Evolutionary conservation across 164 flowering plant species (phyloP).

Genomic region (Vitis amurensis): DNA sequence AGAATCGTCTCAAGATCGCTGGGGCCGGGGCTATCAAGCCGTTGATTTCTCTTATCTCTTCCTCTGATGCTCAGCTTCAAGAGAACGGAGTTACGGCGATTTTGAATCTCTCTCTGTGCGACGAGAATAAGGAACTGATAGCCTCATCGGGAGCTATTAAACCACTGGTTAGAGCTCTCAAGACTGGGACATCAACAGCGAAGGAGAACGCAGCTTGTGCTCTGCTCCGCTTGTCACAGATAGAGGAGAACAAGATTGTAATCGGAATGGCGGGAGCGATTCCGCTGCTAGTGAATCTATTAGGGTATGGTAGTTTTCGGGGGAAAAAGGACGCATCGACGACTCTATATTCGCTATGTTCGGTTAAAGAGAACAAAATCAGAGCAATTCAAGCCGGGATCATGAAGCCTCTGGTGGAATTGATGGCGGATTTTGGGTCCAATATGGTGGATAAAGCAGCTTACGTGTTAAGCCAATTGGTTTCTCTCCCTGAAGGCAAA

Average conservation of each 20-base stretch:
- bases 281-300: conserved; percentile 59
- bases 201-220: conserved; percentile 93
- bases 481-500: conserved; percentile 50
- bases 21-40: conserved; percentile 69
- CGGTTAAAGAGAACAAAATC: conserved; percentile 69
- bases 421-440: conserved; percentile 81
- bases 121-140: conserved; percentile 68
- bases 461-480: conserved; percentile 55
- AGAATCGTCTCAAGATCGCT: conserved; percentile 70
- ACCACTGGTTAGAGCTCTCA: conserved; percentile 64
- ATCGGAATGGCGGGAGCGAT: conserved; percentile 93
- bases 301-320: conserved; percentile 59
- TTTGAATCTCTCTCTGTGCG: conserved; percentile 72
- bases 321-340: conserved; percentile 90
- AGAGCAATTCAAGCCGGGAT: conserved; percentile 68
- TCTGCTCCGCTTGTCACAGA: conserved; percentile 67
- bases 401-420: conserved; percentile 74
- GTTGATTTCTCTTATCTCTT: conserved; percentile 52
- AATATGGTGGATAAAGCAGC: conserved; percentile 91
- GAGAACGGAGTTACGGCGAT: conserved; percentile 85
- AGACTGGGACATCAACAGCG: conserved; percentile 61
- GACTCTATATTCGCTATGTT: conserved; percentile 70
- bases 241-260: conserved; percentile 56
- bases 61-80: conserved; percentile 61
- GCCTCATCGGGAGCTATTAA: conserved; percentile 69